These are phyloP conservation scores for Cornus suecica DNA, from an alignment of 148 eudicot species.

Conservation along the genomic window DNA sequence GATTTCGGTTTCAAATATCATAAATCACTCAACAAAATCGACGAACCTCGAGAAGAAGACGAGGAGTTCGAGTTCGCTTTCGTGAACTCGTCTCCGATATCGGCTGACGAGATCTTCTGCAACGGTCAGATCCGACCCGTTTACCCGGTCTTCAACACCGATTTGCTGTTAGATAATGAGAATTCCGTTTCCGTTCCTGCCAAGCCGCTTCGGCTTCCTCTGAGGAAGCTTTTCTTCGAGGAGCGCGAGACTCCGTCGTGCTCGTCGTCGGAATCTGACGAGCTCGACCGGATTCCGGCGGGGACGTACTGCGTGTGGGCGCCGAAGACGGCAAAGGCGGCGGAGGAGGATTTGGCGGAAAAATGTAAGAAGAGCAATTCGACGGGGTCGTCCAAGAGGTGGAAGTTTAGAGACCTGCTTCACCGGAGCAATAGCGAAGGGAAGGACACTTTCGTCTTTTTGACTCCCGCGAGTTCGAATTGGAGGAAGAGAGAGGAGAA, in stretches of 20 bases:
- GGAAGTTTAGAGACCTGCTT: slow-evolving; percentile 61
- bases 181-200: not conserved
- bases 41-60: not conserved
- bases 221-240: slow-evolving; percentile 48
- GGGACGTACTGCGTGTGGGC: slow-evolving; percentile 80
- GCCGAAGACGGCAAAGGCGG: slow-evolving; percentile 38
- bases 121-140: slow-evolving; percentile 51
- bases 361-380: slow-evolving; percentile 62
- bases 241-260: slow-evolving; percentile 46
- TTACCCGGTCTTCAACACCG: slow-evolving; percentile 53
- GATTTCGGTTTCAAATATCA: not conserved
- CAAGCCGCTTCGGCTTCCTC: slow-evolving; percentile 29
- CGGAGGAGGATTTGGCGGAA: slow-evolving; percentile 18
- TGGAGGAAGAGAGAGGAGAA: slow-evolving; percentile 7
- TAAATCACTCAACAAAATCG: not conserved
- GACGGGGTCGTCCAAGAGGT: slow-evolving; percentile 61
- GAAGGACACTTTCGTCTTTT: slow-evolving; percentile 38
- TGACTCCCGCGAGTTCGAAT: slow-evolving; percentile 8
- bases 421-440: slow-evolving; percentile 78
- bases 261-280: slow-evolving; percentile 66
- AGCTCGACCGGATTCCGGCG: slow-evolving; percentile 64
- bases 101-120: slow-evolving; percentile 44
- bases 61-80: slow-evolving; percentile 41
- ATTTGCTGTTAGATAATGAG: slow-evolving; percentile 20
- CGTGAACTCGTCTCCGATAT: slow-evolving; percentile 13